A percentile compares a stretch with the other conserved stretches of the same genome.
Conservation (phyloP, 2,329 filamentous ascomycete species). For the Colletotrichum incanum region DNA sequence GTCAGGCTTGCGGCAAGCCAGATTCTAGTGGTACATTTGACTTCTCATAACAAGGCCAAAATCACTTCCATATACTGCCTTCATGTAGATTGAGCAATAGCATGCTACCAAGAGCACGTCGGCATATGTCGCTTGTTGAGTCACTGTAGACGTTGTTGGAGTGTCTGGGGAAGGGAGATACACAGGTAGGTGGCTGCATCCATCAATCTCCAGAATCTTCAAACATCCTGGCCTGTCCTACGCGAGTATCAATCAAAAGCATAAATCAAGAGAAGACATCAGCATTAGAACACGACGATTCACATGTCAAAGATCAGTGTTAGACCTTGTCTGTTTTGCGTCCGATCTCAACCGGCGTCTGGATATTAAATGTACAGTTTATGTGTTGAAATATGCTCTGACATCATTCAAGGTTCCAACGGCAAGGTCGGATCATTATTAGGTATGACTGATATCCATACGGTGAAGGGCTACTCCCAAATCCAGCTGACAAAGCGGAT, state of each 20-base stretch:
- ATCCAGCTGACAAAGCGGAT: constrained; percentile 54
- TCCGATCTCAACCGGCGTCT: background rate
- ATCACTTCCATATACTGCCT: background rate
- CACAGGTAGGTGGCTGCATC: background rate
- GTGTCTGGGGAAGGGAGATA: background rate
- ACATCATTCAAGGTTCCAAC: background rate
- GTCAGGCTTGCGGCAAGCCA: background rate
- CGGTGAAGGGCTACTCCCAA: constrained; percentile 50
- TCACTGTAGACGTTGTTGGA: background rate
- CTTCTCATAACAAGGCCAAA: background rate
- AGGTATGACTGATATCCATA: background rate
- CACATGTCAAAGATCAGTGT: background rate
- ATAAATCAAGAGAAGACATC: background rate
- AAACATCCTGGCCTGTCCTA: background rate
- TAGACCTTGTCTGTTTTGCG: background rate
- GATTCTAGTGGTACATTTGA: background rate
- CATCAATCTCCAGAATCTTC: background rate
- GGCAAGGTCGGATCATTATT: background rate
- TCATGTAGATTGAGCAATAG: background rate
- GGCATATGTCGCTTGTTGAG: background rate
- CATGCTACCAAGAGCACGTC: background rate
- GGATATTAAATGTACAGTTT: constrained; percentile 1
- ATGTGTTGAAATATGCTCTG: constrained; percentile 32
- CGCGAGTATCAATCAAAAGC: background rate
- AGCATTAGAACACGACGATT: background rate